phyloP scores from a whole-genome alignment of 345 rosid species.

The Populus davidiana region DNA sequence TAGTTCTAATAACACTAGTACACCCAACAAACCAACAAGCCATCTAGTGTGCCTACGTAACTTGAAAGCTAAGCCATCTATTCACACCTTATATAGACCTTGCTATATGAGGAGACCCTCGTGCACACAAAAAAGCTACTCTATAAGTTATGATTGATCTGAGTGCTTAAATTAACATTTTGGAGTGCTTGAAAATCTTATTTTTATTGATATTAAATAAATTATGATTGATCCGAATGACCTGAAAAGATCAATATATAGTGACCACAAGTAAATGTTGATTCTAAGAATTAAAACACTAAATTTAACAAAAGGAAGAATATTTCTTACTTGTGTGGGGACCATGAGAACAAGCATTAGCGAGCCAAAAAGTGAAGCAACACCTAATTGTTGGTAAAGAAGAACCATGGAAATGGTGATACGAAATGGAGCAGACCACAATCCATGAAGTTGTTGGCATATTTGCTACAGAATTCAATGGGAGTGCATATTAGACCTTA shows the following conservation, averaged over 20 bases:
- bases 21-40: background rate
- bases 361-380: conserved; percentile 30
- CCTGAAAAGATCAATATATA: background rate
- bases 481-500: background rate
- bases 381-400: conserved; percentile 34
- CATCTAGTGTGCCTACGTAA: background rate
- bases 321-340: conserved; percentile 20
- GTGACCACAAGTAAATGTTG: background rate
- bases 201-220: background rate
- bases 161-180: background rate
- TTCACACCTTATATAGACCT: background rate
- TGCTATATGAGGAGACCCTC: background rate
- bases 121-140: background rate
- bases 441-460: conserved; percentile 29
- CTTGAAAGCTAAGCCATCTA: background rate
- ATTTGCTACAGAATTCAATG: conserved; percentile 20
- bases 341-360: conserved; percentile 28
- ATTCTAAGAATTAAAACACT: background rate
- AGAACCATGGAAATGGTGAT: conserved; percentile 33
- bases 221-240: background rate
- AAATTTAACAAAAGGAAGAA: background rate
- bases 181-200: background rate
- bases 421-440: conserved; percentile 37
- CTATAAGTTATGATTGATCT: background rate
- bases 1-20: too few species aligned